A percentile compares a stretch with the other conserved stretches of the same genome.
Conservation (phyloP, 2,329 filamentous ascomycete genomes). For the Fusarium nodosum region DNA sequence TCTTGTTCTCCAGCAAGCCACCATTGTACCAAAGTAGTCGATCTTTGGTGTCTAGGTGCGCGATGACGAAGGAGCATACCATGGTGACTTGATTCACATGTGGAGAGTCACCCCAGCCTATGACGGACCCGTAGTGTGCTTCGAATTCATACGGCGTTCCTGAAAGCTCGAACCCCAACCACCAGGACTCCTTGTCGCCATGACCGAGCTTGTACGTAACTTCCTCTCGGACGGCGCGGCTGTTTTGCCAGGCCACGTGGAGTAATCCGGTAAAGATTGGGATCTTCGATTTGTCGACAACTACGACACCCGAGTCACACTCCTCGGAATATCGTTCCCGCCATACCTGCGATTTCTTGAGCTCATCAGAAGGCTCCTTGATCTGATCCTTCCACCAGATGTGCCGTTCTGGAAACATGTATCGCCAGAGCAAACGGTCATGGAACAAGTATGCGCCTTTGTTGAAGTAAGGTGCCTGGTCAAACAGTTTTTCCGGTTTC, state of each 20-base stretch:
- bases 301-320: conserved; percentile 58
- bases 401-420: conserved; percentile 49
- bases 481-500: conserved; percentile 52
- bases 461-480: conserved; percentile 48
- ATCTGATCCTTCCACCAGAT: conserved; percentile 57
- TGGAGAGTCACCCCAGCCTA: conserved; percentile 51
- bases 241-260: conserved; percentile 61
- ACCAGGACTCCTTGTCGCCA: conserved; percentile 62
- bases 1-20: conserved; percentile 58
- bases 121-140: conserved; percentile 57
- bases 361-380: conserved; percentile 49
- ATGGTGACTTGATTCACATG: neutral
- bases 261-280: conserved; percentile 56
- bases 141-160: conserved; percentile 57
- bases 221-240: conserved; percentile 54
- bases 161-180: conserved; percentile 59
- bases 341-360: conserved; percentile 55
- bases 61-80: conserved; percentile 58
- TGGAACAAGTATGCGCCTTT: conserved; percentile 58
- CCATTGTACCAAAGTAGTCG: conserved; percentile 60
- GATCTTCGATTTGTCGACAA: conserved; percentile 56
- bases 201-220: conserved; percentile 57
- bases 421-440: conserved; percentile 56
- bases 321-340: conserved; percentile 58
- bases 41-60: conserved; percentile 56